Evolutionary conservation across 805 yeast species (phyloP), one percentile per base, ranked within the genome.

Genomic region (Wickerhamomyces bovis): DNA sequence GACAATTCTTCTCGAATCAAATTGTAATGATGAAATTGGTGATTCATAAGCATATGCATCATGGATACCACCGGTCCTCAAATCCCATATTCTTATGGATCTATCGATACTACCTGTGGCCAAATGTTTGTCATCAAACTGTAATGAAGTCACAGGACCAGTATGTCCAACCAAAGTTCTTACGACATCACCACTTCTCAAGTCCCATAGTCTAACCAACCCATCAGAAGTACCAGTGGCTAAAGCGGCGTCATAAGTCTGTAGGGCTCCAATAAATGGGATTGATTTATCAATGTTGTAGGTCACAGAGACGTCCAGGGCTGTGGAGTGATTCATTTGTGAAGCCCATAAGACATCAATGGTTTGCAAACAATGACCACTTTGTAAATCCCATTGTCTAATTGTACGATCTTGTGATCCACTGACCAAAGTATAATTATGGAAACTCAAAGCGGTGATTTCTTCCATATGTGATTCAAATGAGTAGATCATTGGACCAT

Each of bases 201-300:
- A 63, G 65, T 85, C 94, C 90, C 92, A 85, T 20, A 85, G 65
- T 44, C 94, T 66, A 2, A 85, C 88, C 7, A 80, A 62, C 1
- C 92, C 92, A 62, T 85, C 92, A 16, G 79, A 78, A 0, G 89
- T 81, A 43, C 92, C 94, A 0, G 89, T 78, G 0, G 92, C 92
- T 52, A 85, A 65, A 0, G 90, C 92, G 0, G 88, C 86, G 56
- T 83, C 88, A 56, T 72, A 80, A 48, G 85, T 80, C 61, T 85
- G 90, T 30, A 85, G 60, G 0, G 86, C 82, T 0, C 86, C 83
- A 39, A 84, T 76, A 49, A 78, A 76, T 3, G 79, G 78, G 19
- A 50, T 47, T 8, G 46, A 30, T 36, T 53, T 49, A 21, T 50
- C 58, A 31, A 31, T 21, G n/a, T 28, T 28, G n/a, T n/a, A n/a